Evolutionary conservation across 139 green algal species (phyloP).

Genomic region (Chlamydomonas incerta): DNA sequence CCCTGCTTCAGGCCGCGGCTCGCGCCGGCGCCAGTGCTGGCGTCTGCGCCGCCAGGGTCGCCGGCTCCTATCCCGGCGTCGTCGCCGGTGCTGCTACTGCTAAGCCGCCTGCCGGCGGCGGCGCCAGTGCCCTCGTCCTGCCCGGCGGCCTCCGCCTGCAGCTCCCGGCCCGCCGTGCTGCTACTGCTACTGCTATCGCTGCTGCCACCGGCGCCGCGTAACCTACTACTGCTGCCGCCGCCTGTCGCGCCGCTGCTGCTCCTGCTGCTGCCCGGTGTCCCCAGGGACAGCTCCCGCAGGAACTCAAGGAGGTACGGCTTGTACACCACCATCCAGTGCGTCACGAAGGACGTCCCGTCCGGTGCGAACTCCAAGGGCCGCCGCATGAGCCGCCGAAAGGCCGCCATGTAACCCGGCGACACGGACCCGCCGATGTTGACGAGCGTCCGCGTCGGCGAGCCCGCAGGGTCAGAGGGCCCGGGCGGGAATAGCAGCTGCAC

Average conservation of each 20-base stretch:
- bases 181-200: too few relatives aligned
- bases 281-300: slow-evolving; percentile 26
- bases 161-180: too few relatives aligned
- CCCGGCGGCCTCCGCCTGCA: too few relatives aligned
- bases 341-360: slow-evolving; percentile 70
- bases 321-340: slow-evolving; percentile 67
- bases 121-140: too few relatives aligned
- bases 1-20: too few relatives aligned
- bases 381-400: slow-evolving; percentile 43
- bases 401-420: slow-evolving; percentile 38
- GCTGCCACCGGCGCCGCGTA: too few relatives aligned
- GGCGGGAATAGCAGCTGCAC: slow-evolving; percentile 26
- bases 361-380: slow-evolving; percentile 44
- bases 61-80: too few relatives aligned
- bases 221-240: neutral
- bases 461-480: too few relatives aligned
- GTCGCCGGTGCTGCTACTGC: neutral
- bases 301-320: slow-evolving; percentile 62
- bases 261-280: too few relatives aligned
- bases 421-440: slow-evolving; percentile 58
- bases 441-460: slow-evolving; percentile 13
- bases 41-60: too few relatives aligned
- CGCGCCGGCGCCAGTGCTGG: too few relatives aligned
- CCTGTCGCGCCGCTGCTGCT: neutral
- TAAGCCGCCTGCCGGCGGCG: neutral